These are phyloP conservation scores for Fraxinus platypoda DNA, from an alignment of 305 asterid genomes.

Conservation along the genomic window DNA sequence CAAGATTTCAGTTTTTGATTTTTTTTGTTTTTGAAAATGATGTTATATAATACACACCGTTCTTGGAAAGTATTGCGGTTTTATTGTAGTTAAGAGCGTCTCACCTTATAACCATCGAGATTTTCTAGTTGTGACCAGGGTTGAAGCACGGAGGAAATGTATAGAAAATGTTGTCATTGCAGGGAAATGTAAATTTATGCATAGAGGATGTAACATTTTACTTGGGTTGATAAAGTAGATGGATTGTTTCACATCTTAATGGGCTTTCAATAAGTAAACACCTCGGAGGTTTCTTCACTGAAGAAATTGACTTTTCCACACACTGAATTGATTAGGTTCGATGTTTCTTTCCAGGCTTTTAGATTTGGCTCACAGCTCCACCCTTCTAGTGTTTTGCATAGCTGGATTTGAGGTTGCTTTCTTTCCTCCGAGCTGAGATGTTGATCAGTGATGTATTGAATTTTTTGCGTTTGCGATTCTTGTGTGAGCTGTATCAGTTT, in stretches of 20 bases:
- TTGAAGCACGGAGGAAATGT: conserved; percentile 37
- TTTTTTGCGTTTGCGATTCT: conserved; percentile 92
- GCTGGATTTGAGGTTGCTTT: conserved; percentile 73
- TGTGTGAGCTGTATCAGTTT: conserved; percentile 97
- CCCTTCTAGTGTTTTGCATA: conserved; percentile 60
- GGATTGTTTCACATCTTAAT: conserved; percentile 87
- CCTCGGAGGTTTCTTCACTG: conserved; percentile 73
- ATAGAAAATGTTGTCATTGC: conserved; percentile 38
- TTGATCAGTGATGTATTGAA: conserved; percentile 75
- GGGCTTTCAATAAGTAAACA: conserved; percentile 92
- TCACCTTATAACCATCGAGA: background rate
- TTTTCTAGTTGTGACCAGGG: conserved; percentile 19
- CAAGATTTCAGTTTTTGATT: background rate
- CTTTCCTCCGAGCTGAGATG: conserved; percentile 66
- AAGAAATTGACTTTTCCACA: conserved; percentile 78
- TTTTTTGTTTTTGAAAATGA: background rate
- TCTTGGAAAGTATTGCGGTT: background rate
- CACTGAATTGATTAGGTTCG: conserved; percentile 83
- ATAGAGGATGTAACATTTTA: conserved; percentile 61
- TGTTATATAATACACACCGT: background rate
- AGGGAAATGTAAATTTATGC: conserved; percentile 52
- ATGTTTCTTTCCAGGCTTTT: conserved; percentile 53
- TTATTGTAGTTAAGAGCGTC: background rate
- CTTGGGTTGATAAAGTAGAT: conserved; percentile 97
- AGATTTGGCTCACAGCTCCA: conserved; percentile 57